phyloP scores from a whole-genome alignment of 1,284 basidiomycete genomes.

The Ustilago trichophora region DNA sequence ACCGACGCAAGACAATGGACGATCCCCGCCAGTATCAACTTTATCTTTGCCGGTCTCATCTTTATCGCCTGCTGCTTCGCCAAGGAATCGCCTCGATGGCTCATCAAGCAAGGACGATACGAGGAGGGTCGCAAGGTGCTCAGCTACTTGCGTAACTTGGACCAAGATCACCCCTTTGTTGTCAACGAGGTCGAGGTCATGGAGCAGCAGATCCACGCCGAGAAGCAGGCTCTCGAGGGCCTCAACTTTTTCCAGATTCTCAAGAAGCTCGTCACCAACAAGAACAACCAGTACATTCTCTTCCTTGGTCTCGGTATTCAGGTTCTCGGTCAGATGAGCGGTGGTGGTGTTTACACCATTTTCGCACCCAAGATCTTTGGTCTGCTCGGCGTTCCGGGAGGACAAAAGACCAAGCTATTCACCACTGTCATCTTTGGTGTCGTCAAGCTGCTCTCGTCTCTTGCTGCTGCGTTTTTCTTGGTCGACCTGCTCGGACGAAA shows the following conservation, averaged over 20 bases:
- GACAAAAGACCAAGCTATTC: slow-evolving; percentile 37
- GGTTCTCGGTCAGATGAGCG: slow-evolving; percentile 50
- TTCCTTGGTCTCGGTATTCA: slow-evolving; percentile 50
- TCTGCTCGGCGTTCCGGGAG: slow-evolving; percentile 42
- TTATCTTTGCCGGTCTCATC: slow-evolving; percentile 48
- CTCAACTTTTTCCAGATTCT: slow-evolving; percentile 31
- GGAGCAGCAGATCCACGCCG: slow-evolving; percentile 34
- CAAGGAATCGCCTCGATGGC: slow-evolving; percentile 52
- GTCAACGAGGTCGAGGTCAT: slow-evolving; percentile 45
- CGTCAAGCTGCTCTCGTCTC: slow-evolving; percentile 52
- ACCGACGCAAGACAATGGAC: slow-evolving; percentile 35
- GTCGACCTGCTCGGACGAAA: slow-evolving; percentile 51
- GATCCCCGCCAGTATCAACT: slow-evolving; percentile 49
- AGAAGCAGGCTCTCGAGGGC: slow-evolving; percentile 35
- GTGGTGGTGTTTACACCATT: slow-evolving; percentile 49
- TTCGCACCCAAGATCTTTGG: slow-evolving; percentile 52
- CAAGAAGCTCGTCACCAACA: slow-evolving; percentile 44
- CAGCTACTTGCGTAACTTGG: slow-evolving; percentile 41
- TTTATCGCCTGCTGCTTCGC: slow-evolving; percentile 43
- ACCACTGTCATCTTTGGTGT: slow-evolving; percentile 53
- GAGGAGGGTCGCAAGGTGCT: slow-evolving; percentile 46
- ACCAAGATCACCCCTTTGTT: slow-evolving; percentile 34
- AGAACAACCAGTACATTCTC: slow-evolving; percentile 47
- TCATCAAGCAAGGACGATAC: slow-evolving; percentile 41
- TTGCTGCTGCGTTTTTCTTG: slow-evolving; percentile 53